These are phyloP conservation scores for Trichophyton simii DNA, from an alignment of 2,329 filamentous ascomycete genomes.

Conservation along the genomic window DNA sequence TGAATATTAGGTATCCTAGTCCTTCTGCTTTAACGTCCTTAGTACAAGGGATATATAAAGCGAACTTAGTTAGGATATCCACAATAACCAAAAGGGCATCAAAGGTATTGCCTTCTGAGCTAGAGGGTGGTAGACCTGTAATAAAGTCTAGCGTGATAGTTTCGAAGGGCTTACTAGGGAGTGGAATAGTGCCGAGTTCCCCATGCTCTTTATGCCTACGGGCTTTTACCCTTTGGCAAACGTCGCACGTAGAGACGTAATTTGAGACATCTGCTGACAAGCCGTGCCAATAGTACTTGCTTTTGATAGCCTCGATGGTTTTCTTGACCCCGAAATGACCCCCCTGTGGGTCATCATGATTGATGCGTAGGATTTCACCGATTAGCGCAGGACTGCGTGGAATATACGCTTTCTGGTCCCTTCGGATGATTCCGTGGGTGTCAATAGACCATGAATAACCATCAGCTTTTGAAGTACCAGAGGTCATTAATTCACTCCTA, in stretches of 20 bases:
- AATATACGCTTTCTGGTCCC: background rate
- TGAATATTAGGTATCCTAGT: no score
- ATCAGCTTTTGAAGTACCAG: background rate
- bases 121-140: background rate
- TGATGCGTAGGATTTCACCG: background rate
- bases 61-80: background rate
- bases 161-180: background rate
- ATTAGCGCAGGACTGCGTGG: background rate
- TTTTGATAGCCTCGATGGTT: background rate
- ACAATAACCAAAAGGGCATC: background rate
- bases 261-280: background rate
- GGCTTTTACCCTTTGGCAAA: background rate
- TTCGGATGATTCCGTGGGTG: background rate
- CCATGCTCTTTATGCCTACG: background rate
- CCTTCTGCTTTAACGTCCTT: no score
- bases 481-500: no score
- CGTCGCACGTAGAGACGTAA: background rate
- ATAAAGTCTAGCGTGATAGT: background rate
- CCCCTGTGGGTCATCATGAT: background rate
- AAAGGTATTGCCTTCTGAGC: background rate
- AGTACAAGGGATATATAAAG: background rate
- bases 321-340: background rate
- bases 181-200: background rate
- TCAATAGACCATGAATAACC: background rate
- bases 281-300: background rate